A percentile compares a stretch with the other conserved stretches of the same genome.
These are phyloP conservation scores for Lecanoromycetidae sp. DNA, from an alignment of 2,329 filamentous ascomycete genomes.

Conservation along the genomic window DNA sequence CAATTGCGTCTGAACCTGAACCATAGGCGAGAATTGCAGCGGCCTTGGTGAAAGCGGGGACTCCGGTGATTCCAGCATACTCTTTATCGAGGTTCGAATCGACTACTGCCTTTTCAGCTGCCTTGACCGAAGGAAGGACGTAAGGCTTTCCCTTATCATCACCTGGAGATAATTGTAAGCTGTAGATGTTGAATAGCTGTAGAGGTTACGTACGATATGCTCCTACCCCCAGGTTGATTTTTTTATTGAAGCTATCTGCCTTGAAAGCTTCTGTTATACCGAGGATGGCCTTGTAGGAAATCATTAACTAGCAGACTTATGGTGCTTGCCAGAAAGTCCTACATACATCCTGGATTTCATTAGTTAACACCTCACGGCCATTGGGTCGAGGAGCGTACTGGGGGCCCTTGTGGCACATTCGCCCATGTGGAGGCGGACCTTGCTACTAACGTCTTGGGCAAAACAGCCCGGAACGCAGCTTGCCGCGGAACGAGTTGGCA, in stretches of 20 bases:
- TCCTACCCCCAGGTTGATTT: slow-evolving; percentile 97
- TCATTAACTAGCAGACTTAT: too few species aligned
- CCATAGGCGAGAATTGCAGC: slow-evolving; percentile 88
- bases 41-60: slow-evolving; percentile 85
- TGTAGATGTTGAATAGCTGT: not conserved
- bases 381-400: slow-evolving; percentile 11
- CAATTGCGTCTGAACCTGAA: slow-evolving; percentile 61
- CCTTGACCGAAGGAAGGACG: slow-evolving; percentile 83
- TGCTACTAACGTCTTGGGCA: slow-evolving; percentile 3
- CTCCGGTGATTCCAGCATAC: slow-evolving; percentile 93
- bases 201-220: slow-evolving; percentile 59
- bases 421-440: slow-evolving; percentile 18
- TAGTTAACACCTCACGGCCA: not conserved
- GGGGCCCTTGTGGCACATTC: slow-evolving; percentile 18
- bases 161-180: slow-evolving; percentile 25
- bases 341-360: slow-evolving; percentile 17
- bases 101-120: slow-evolving; percentile 79
- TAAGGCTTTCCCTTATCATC: slow-evolving; percentile 97
- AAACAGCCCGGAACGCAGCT: not conserved
- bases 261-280: slow-evolving; percentile 94
- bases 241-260: slow-evolving; percentile 81
- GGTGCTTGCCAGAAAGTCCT: not conserved
- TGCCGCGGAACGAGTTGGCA: slow-evolving; percentile 5
- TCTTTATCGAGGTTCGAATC: slow-evolving; percentile 78
- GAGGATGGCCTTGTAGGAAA: too few species aligned